phyloP scores from a whole-genome alignment of 2,329 filamentous ascomycete species.

The Herpotrichia juniperi region DNA sequence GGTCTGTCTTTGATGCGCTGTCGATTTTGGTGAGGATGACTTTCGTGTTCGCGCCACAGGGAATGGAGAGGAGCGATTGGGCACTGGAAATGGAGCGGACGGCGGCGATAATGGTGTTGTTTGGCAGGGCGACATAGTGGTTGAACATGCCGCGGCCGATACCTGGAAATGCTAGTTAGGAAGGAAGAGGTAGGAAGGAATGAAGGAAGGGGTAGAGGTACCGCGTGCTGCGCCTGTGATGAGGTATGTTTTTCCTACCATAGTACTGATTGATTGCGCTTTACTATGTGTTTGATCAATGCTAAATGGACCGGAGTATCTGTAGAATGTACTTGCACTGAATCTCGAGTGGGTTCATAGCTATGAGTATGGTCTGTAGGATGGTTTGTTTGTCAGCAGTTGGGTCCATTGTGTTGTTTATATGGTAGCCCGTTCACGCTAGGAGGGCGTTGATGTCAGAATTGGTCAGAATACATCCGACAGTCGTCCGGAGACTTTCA shows the following conservation, averaged over 20 bases:
- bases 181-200: background rate
- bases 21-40: slow-evolving; percentile 9
- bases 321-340: too few species aligned
- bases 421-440: background rate
- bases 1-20: slow-evolving; percentile 9
- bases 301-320: too few species aligned
- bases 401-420: too few species aligned
- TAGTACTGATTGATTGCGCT: slow-evolving; percentile 1
- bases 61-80: slow-evolving; percentile 1
- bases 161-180: background rate
- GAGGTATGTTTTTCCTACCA: slow-evolving; percentile 10
- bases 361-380: too few species aligned
- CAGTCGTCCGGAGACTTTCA: too few species aligned
- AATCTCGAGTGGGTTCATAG: too few species aligned
- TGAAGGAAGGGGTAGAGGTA: background rate
- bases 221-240: slow-evolving; percentile 11
- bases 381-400: too few species aligned
- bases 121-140: slow-evolving; percentile 1
- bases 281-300: background rate
- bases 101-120: slow-evolving; percentile 8
- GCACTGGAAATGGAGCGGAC: slow-evolving; percentile 1
- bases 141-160: slow-evolving; percentile 9
- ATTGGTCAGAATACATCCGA: too few species aligned
- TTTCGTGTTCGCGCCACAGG: slow-evolving; percentile 2
- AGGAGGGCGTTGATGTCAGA: too few species aligned